These are phyloP conservation scores for Paramecium sexaurelia DNA, from an alignment of 73 alveolate species.

Conservation along the genomic window DNA sequence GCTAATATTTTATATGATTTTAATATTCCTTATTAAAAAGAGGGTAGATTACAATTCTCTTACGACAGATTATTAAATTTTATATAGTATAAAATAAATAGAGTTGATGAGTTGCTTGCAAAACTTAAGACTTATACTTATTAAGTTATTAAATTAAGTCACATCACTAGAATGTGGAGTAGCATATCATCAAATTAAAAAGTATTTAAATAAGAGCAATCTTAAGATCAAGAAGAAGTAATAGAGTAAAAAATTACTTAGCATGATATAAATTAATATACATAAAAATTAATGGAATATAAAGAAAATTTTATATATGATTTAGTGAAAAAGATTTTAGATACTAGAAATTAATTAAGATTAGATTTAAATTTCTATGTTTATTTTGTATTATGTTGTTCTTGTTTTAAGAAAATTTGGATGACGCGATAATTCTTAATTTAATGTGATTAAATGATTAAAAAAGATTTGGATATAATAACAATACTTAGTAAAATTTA, in stretches of 20 bases:
- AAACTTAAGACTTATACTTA: background rate
- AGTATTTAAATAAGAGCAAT: background rate
- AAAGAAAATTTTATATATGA: background rate
- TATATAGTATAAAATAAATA: background rate
- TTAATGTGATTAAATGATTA: background rate
- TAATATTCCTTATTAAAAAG: background rate
- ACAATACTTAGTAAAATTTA: background rate
- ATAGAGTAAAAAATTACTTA: background rate
- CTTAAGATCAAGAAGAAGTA: background rate
- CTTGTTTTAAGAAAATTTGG: background rate
- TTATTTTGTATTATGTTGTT: background rate
- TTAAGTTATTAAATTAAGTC: background rate
- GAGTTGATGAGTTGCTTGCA: background rate
- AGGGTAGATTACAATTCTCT: background rate
- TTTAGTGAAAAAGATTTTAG: background rate
- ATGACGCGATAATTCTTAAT: background rate
- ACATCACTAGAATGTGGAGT: background rate
- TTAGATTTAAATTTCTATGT: background rate
- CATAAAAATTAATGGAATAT: background rate
- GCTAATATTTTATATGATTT: slow-evolving; percentile 11
- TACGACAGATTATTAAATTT: background rate
- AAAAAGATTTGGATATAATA: background rate
- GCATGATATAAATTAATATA: background rate
- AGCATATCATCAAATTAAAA: background rate
- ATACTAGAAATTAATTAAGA: background rate